Evolutionary conservation across 208 protist genomes (phyloP), one percentile per base, ranked within the genome.

Genomic region (Vickermania ingenoplastis): DNA sequence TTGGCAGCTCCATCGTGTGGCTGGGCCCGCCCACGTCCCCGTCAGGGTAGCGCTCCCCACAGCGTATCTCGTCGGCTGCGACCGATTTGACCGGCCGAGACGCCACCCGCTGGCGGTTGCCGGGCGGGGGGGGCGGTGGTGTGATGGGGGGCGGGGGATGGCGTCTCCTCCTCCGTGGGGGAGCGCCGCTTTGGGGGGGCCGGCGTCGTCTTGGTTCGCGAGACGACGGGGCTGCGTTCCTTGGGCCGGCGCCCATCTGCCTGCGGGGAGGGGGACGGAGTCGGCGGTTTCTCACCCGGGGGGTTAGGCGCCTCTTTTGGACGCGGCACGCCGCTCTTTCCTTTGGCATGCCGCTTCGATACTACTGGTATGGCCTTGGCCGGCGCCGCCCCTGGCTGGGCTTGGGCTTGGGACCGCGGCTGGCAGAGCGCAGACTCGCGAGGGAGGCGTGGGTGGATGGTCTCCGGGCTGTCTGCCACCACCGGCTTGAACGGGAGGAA

Each of bases 21-120:
- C 31, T 23, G 3, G 64, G 49, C 13, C 48, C 58, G 63, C 71
- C 71, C 41, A 71, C 66, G 24, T 53, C 54, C 1, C 68, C 71
- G 3, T 61, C 69, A 14, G 61, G 51, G 31, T 73, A 63, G 25
- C 24, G 53, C 1, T 73, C 70, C 13, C 4, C 52, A 1, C 22
- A 52, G 24, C 24, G 26, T n/a, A 26, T 17, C 68, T 14, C 22
- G 4, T 25, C 29, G 23, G 24, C 23, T 25, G 50, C 23, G 5
- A 21, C 21, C 22, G 50, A 5, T 13, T 21, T 13, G 5, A 21
- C 5, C 17, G 36, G 36, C 36, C 36, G 36, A 17, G 36, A 45
- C 11, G 11, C 17, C 11, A 45, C 36, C 11, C 36, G 36, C 36
- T 45, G 36, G 7, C 36, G 17, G 11, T 17, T 45, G 36, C 36